Evolutionary conservation across 1,139 yeast species (phyloP), one percentile per base, ranked within the genome.

Genomic region (Scheffersomyces stambukii): DNA sequence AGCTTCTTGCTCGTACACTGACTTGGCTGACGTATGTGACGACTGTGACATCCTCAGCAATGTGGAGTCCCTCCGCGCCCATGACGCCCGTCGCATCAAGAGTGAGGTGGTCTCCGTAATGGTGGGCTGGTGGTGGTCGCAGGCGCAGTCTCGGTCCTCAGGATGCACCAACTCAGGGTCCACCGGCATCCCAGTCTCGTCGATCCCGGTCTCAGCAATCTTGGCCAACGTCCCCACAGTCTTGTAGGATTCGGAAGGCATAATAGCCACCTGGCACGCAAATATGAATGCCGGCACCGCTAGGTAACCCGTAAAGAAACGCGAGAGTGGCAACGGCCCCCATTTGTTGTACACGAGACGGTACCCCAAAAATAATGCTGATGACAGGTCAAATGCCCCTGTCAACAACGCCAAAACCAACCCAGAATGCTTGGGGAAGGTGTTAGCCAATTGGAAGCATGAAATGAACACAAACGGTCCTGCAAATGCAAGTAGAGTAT

Each of bases 181-280:
- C 32, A 74, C 36, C 4, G 78, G 78, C 32, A 54, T 55, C 3
- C 79, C 80, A 2, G 70, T 57, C 44, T 80, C 85, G 54, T 81
- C 86, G 15, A 80, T 64, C 10, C 84, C 85, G 29, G 81, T 81
- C 45, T 78, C 80, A 6, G 77, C 77, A 30, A 81, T 66, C 44
- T 79, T 77, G 14, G 82, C 82, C 33, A 81, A 67, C 1, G 76
- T 70, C 2, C 79, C 85, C 23, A 76, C 62, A 1, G 89, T 79
- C 48, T 81, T 81, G 56, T 84, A 84, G 2, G 89, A 77, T 27
- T 75, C 72, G 14, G 49, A 60, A 5, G 96, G 96, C 96, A 89
- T 86, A 16, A 88, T 60, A 21, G 77, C 64, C 6, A 81, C 21
- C 53, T 86, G 95, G 43, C 91, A 83, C 1, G 76, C 24, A 8